Evolutionary conservation across 177 flowering plant species (phyloP).

Genomic region (Telopea speciosissima): DNA sequence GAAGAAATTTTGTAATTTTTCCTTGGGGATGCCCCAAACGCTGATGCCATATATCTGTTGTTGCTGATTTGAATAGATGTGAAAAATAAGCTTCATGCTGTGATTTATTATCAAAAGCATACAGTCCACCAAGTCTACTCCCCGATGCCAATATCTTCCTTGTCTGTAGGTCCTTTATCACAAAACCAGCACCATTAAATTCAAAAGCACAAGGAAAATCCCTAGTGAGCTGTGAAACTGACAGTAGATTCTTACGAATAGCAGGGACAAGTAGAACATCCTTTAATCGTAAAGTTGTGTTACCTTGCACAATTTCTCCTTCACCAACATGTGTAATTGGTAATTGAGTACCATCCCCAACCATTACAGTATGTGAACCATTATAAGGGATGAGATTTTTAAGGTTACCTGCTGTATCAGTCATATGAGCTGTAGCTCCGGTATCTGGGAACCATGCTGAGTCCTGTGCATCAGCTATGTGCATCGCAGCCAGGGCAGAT

Average conservation of each 20-base stretch:
- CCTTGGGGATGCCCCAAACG: conserved; percentile 4
- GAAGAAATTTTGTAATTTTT: background rate
- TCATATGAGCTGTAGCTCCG: conserved; percentile 6
- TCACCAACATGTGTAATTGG: conserved; percentile 7
- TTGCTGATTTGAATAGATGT: background rate
- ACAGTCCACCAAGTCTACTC: background rate
- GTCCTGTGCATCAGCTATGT: conserved; percentile 1
- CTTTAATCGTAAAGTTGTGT: background rate
- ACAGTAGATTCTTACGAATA: conserved; percentile 2
- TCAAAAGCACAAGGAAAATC: background rate
- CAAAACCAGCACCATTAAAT: conserved; percentile 4
- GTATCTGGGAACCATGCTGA: conserved; percentile 4
- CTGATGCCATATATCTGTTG: conserved; percentile 7
- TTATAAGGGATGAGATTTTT: background rate
- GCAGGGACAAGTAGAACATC: background rate
- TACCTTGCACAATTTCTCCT: background rate
- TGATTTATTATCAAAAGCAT: background rate
- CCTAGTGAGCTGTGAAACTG: conserved; percentile 9
- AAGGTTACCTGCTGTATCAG: conserved; percentile 3
- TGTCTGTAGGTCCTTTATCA: conserved; percentile 1
- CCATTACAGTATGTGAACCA: conserved; percentile 7
- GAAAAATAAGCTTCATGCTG: conserved; percentile 2
- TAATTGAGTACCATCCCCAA: background rate
- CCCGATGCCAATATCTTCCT: conserved; percentile 1
- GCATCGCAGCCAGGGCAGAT: background rate